A percentile compares a stretch with the other conserved stretches of the same genome.
These are phyloP conservation scores for Fusarium guadeloupense DNA, from an alignment of 2,329 filamentous ascomycete genomes.

Conservation along the genomic window DNA sequence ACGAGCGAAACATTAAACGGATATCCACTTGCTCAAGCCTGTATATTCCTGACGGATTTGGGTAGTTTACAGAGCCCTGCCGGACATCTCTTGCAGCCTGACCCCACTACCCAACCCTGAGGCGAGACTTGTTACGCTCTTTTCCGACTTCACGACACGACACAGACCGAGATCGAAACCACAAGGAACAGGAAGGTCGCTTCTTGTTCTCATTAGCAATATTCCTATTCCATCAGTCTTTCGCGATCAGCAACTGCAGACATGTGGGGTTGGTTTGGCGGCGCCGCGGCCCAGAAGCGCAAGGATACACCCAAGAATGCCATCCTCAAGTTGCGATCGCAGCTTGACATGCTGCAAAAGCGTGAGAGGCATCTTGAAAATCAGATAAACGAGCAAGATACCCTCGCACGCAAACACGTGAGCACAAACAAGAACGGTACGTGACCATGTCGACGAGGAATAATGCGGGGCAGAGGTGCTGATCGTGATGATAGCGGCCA, in stretches of 20 bases:
- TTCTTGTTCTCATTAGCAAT: conserved; percentile 10
- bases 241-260: conserved; percentile 39
- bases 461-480: conserved; percentile 35
- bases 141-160: conserved; percentile 30
- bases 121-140: conserved; percentile 40
- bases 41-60: not conserved
- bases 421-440: conserved; percentile 87
- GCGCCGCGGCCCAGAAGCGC: conserved; percentile 80
- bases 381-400: conserved; percentile 93
- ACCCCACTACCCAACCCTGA: conserved; percentile 41
- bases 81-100: conserved; percentile 31
- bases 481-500: conserved; percentile 71
- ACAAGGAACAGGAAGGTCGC: conserved; percentile 25
- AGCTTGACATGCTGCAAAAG: conserved; percentile 98
- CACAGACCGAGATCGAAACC: conserved; percentile 7
- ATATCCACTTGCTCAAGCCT: not conserved
- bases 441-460: conserved; percentile 44
- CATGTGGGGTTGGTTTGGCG: conserved; percentile 93
- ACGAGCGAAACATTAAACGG: conserved; percentile 4
- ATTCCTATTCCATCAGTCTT: not conserved
- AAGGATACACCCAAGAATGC: conserved; percentile 98
- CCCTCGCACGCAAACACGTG: conserved; percentile 87
- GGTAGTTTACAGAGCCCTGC: conserved; percentile 1
- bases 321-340: conserved; percentile 85
- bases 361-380: conserved; percentile 89